Conservation (phyloP, 73 alveolate genomes). For the Tetrahymena thermophila region DNA sequence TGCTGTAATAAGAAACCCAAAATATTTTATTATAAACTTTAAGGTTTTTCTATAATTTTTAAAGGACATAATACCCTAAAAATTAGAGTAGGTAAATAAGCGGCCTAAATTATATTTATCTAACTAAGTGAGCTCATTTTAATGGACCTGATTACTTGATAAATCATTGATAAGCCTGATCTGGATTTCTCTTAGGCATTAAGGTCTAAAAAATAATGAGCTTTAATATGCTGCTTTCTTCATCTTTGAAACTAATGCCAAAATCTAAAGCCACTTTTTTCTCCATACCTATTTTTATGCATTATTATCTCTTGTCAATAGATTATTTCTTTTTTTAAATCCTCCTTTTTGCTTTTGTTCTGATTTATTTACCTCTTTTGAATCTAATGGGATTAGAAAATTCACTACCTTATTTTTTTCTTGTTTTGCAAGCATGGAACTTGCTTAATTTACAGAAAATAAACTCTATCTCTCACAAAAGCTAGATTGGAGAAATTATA, state of each 20-base stretch:
- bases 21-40: not conserved
- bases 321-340: not conserved
- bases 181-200: not conserved
- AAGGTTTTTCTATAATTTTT: not conserved
- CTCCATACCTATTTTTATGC: not conserved
- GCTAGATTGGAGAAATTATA: too few relatives aligned
- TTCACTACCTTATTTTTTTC: too few relatives aligned
- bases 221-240: not conserved
- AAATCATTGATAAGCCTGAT: not conserved
- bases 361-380: not conserved
- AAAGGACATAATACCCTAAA: not conserved
- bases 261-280: not conserved
- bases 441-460: too few relatives aligned
- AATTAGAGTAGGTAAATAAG: not conserved
- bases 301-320: not conserved
- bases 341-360: not conserved
- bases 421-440: too few relatives aligned
- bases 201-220: not conserved
- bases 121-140: not conserved
- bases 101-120: not conserved
- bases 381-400: not conserved
- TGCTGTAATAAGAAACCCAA: not conserved
- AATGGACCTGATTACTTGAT: not conserved
- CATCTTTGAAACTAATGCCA: not conserved
- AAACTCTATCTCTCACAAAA: too few relatives aligned